phyloP scores from a whole-genome alignment of 768 basidiomycete species.

The Udeniomyces megalosporus region DNA sequence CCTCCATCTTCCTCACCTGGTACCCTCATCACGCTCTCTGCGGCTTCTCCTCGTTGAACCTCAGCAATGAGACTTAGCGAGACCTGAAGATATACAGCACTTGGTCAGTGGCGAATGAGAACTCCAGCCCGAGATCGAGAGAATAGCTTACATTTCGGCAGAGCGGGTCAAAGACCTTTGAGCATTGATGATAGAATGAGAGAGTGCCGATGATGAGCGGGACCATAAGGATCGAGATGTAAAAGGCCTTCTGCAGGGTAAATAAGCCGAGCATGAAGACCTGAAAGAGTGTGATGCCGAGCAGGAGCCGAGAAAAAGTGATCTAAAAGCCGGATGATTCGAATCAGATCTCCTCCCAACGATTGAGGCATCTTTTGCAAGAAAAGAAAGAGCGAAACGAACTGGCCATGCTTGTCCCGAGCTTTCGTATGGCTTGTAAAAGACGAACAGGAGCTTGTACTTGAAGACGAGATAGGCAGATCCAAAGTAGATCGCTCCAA shows the following conservation, averaged over 20 bases:
- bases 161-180: conserved; percentile 49
- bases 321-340: conserved; percentile 45
- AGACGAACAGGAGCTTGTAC: conserved; percentile 90
- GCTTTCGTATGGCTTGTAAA: conserved; percentile 96
- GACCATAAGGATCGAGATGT: conserved; percentile 46
- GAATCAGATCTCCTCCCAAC: neutral
- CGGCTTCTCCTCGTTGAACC: conserved; percentile 75
- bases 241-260: conserved; percentile 46
- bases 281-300: conserved; percentile 37
- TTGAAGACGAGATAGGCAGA: conserved; percentile 92
- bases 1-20: conserved; percentile 47
- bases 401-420: conserved; percentile 89
- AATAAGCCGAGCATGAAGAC: conserved; percentile 96
- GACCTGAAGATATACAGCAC: conserved; percentile 36
- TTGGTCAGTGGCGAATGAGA: no score
- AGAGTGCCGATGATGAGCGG: conserved; percentile 63
- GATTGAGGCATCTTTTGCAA: conserved; percentile 64
- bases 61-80: conserved; percentile 74
- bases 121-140: no score
- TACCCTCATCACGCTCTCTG: conserved; percentile 56
- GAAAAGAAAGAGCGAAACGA: conserved; percentile 29
- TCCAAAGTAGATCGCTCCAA: conserved; percentile 94
- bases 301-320: conserved; percentile 23
- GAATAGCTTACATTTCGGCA: conserved; percentile 35
- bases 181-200: conserved; percentile 65